Evolutionary conservation across 345 rosid genomes (phyloP).

Genomic region (Brassica carinata): DNA sequence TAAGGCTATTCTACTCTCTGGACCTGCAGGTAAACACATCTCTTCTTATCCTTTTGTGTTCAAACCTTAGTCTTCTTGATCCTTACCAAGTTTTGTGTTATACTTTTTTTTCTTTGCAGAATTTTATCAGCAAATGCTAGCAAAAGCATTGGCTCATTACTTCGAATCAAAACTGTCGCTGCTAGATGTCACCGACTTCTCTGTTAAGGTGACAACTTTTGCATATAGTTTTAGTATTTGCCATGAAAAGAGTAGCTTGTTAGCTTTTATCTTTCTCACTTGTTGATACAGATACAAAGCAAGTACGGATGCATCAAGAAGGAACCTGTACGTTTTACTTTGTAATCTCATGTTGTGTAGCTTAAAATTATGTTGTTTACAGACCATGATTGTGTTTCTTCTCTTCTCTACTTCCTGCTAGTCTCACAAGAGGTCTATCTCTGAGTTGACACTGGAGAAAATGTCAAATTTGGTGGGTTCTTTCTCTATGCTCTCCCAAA

Average conservation of each 20-base stretch:
- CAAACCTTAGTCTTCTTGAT: not conserved
- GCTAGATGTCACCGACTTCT: constrained; percentile 77
- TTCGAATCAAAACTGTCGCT: constrained; percentile 80
- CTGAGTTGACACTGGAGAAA: constrained; percentile 71
- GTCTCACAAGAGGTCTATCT: constrained; percentile 74
- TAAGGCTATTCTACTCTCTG: constrained; percentile 82
- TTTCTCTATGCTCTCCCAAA: constrained; percentile 55
- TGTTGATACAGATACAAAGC: constrained; percentile 69
- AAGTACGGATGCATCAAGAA: constrained; percentile 75
- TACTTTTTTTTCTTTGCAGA: constrained; percentile 49
- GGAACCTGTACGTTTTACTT: constrained; percentile 58
- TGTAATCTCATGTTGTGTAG: constrained; percentile 2
- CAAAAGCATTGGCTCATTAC: constrained; percentile 85
- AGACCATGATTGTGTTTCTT: constrained; percentile 9
- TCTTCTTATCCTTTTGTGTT: not conserved
- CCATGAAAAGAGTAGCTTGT: constrained; percentile 1
- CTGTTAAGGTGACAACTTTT: constrained; percentile 60
- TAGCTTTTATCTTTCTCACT: constrained; percentile 9
- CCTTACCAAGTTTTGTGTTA: too few relatives aligned
- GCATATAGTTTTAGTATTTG: not conserved
- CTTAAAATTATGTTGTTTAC: not conserved
- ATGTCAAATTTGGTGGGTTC: constrained; percentile 75
- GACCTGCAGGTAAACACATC: constrained; percentile 71
- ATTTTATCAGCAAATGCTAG: constrained; percentile 87
- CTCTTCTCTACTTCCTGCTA: constrained; percentile 37